Evolutionary conservation across 345 rosid species (phyloP).

Genomic region (Lenwebbia sp.): DNA sequence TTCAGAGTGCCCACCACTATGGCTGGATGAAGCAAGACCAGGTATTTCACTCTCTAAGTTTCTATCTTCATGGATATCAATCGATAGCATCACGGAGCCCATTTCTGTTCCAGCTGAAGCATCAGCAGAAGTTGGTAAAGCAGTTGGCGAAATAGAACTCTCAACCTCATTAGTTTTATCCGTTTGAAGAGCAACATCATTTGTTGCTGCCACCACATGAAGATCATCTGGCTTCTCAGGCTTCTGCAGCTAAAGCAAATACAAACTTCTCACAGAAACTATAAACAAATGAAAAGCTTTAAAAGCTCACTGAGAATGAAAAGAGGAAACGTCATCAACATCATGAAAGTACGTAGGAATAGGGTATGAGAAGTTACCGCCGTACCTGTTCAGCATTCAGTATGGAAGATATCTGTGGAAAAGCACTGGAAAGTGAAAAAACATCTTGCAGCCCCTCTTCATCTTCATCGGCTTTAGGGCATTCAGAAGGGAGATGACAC

Average conservation of each 20-base stretch:
- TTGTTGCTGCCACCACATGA: conserved; percentile 5
- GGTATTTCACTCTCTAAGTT: conserved; percentile 66
- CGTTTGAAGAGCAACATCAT: conserved; percentile 11
- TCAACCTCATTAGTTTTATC: conserved; percentile 33
- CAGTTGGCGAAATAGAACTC: conserved; percentile 26
- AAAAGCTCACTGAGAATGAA: background rate
- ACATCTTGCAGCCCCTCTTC: conserved; percentile 46
- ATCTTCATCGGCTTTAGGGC: conserved; percentile 39
- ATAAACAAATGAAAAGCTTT: background rate
- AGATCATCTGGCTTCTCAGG: conserved; percentile 37
- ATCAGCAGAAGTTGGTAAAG: conserved; percentile 35
- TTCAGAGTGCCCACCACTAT: conserved; percentile 41
- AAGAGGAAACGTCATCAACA: background rate
- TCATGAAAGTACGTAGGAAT: background rate
- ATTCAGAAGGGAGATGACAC: conserved; percentile 50
- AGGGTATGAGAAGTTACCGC: background rate
- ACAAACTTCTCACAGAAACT: conserved; percentile 1
- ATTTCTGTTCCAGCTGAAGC: conserved; percentile 27
- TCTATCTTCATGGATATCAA: conserved; percentile 28
- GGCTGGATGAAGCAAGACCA: conserved; percentile 65
- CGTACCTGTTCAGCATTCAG: conserved; percentile 20
- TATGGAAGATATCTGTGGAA: conserved; percentile 59
- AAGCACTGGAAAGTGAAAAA: conserved; percentile 66
- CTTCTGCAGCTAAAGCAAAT: conserved; percentile 15
- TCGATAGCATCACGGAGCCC: conserved; percentile 15